phyloP scores from a whole-genome alignment of 176 grass and related monocot genomes.

The Bolboschoenus planiculmis region DNA sequence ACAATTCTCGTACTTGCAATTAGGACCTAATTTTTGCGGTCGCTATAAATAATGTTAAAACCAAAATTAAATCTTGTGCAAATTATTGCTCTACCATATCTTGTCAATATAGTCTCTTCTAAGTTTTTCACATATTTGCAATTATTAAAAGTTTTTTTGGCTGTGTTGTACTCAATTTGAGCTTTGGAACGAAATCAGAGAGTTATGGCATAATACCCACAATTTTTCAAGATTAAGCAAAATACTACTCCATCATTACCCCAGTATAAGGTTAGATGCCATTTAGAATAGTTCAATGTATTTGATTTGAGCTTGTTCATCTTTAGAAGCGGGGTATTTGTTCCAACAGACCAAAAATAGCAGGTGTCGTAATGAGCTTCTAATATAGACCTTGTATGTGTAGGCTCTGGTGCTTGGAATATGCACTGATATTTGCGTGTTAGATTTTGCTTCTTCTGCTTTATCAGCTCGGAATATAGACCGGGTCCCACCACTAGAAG shows the following conservation, averaged over 20 bases:
- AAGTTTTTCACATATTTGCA: background rate
- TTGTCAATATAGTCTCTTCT: background rate
- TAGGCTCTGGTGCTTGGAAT: constrained; percentile 76
- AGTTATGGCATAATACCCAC: background rate
- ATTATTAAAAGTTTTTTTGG: background rate
- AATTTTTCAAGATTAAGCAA: background rate
- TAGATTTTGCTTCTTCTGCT: constrained; percentile 73
- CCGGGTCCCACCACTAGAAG: constrained; percentile 53
- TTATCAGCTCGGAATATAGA: constrained; percentile 75
- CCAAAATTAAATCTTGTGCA: background rate
- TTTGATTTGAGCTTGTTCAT: background rate
- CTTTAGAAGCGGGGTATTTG: background rate
- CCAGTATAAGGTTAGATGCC: background rate
- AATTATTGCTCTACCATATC: background rate
- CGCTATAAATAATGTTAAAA: background rate
- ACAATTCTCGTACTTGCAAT: background rate
- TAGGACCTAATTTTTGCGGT: background rate
- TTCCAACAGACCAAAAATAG: background rate
- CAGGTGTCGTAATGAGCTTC: background rate
- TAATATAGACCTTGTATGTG: constrained; percentile 10
- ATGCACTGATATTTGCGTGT: constrained; percentile 79
- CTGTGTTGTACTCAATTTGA: background rate
- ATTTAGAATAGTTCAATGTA: background rate
- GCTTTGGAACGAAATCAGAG: background rate
- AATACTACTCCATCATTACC: background rate